A percentile compares a stretch with the other conserved stretches of the same genome.
phyloP scores from a whole-genome alignment of 768 basidiomycete species.

The Hygrocybe coccinea region DNA sequence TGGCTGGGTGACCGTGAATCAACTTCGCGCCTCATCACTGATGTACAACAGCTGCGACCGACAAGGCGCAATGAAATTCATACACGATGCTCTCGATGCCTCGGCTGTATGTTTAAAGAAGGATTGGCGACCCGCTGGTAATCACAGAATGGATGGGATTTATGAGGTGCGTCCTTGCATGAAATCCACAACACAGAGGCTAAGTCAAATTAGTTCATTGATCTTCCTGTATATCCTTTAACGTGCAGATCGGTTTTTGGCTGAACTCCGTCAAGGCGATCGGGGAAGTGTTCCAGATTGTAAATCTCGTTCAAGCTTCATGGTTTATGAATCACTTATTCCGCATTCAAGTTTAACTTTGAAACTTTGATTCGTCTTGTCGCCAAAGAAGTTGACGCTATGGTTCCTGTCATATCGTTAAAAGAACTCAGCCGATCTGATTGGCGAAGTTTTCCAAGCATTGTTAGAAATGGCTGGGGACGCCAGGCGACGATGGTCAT shows the following conservation, averaged over 20 bases:
- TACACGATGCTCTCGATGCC: not conserved
- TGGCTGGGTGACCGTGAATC: not conserved
- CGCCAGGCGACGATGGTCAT: not conserved
- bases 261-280: not conserved
- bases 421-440: not conserved
- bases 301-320: not conserved
- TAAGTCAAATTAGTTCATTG: not conserved
- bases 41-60: not conserved
- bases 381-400: not conserved
- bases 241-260: not conserved
- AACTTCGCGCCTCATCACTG: not conserved
- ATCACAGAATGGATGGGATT: not conserved
- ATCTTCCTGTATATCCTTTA: not conserved
- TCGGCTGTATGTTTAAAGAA: not conserved
- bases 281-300: not conserved
- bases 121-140: not conserved
- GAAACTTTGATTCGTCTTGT: not conserved
- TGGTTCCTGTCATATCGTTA: not conserved
- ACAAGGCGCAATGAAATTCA: not conserved
- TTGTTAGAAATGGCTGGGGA: not conserved
- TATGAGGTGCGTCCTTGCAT: not conserved
- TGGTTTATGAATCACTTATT: not conserved
- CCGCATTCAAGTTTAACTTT: not conserved
- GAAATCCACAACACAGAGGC: not conserved
- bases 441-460: not conserved